Evolutionary conservation across 75 land plant genomes (phyloP), one percentile per base, ranked within the genome.

Genomic region (Larix kaempferi): DNA sequence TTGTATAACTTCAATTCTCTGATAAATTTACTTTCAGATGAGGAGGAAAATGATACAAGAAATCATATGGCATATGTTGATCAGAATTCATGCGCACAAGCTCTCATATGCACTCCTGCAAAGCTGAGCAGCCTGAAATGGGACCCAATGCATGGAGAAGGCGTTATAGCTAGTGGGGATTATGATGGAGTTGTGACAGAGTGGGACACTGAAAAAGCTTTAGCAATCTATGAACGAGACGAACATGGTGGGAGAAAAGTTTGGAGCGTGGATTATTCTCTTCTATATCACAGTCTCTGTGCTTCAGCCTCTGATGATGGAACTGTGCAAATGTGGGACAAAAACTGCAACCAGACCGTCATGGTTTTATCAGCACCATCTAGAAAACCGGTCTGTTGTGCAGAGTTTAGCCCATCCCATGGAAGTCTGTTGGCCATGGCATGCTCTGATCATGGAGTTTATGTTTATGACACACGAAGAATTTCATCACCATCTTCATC

Each of bases 231-330:
- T 64, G 96, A 94, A 82, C 80, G 94, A 12, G 93, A 91, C 79
- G 96, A 92, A 80, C 92, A 91, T 69, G 90, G 87, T 12, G 94
- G 96, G 19, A 80, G 89, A 26, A 80, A 88, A 16, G 86, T 94
- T 0, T 94, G 91, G 94, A 88, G 90, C 82, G 74, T 94, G 10
- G 91, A 89, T 55, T 94, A 92, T 77, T 82, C 85, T 58, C 73
- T 54, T 62, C 77, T 52, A 57, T 27, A 23, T 29, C 78, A 57
- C 29, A 76, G 56, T 33, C 61, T 37, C 44, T 92, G 26, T 82
- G 92, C 96, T 0, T 94, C 96, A 25, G 94, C 90, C 17, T 91
- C 96, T 27, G 88, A 89, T 55, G 96, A 94, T 78, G 90, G 96
- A 52, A 88, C 92, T 27, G 82, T 85, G 57, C 89, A 87, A 52